A percentile compares a stretch with the other conserved stretches of the same genome.
phyloP scores from a whole-genome alignment of 345 rosid genomes.

The Noccaea bulbosa region DNA sequence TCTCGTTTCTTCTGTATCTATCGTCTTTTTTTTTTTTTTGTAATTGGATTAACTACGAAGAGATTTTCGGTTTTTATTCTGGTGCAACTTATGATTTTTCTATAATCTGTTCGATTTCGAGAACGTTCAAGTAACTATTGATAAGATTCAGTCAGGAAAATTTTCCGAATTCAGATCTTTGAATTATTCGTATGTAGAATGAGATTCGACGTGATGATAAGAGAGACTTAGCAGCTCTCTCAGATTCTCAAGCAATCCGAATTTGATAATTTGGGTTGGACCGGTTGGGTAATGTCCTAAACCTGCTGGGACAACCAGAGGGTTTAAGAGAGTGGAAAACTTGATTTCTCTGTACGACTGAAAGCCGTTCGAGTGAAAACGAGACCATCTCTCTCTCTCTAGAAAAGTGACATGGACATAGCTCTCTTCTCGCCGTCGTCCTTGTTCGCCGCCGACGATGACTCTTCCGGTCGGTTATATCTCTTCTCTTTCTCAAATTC shows the following conservation, averaged over 20 bases:
- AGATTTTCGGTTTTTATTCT: neutral
- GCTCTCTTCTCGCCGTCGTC: conserved; percentile 95
- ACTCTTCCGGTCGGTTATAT: conserved; percentile 44
- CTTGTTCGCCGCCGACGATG: conserved; percentile 71
- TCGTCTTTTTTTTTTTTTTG: neutral
- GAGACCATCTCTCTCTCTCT: too few relatives aligned
- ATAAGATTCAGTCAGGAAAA: neutral
- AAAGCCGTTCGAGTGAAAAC: neutral
- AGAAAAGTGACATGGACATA: conserved; percentile 61
- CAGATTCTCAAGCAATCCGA: too few relatives aligned
- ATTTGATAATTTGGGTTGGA: too few relatives aligned
- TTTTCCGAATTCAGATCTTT: too few relatives aligned
- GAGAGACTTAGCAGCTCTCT: too few relatives aligned
- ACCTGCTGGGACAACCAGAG: neutral
- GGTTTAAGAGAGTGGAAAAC: neutral
- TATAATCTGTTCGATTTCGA: neutral
- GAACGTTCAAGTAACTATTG: conserved; percentile 8
- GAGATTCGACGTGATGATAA: neutral
- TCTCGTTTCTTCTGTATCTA: conserved; percentile 22
- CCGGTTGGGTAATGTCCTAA: too few relatives aligned
- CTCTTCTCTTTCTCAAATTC: conserved; percentile 19
- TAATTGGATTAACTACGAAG: neutral
- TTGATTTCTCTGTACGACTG: too few relatives aligned
- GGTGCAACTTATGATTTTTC: neutral
- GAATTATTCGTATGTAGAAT: neutral